These are phyloP conservation scores for Boletus reticulatus DNA, from an alignment of 768 basidiomycete species.

Conservation along the genomic window DNA sequence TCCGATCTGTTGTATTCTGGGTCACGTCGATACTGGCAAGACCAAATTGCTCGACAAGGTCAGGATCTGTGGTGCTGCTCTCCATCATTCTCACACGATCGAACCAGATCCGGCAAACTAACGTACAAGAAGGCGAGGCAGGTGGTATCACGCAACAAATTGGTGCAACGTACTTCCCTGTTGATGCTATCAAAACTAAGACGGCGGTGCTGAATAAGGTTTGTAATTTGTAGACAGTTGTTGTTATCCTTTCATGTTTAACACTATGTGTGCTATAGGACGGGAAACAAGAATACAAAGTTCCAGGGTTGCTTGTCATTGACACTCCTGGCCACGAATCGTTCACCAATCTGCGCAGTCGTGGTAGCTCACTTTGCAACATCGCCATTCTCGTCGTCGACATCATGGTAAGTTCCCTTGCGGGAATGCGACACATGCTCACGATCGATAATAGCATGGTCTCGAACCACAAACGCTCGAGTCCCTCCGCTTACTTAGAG, in stretches of 20 bases:
- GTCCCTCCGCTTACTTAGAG: constrained; percentile 86
- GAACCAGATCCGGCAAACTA: constrained; percentile 94
- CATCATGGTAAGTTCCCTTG: constrained; percentile 71
- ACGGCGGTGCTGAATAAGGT: constrained; percentile 92
- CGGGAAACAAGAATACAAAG: constrained; percentile 86
- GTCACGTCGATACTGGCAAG: constrained; percentile 99
- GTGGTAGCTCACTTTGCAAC: constrained; percentile 96
- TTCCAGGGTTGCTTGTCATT: constrained; percentile 93
- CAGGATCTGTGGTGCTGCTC: constrained; percentile 14
- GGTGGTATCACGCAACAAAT: constrained; percentile 99
- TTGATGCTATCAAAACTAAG: constrained; percentile 90
- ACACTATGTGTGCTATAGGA: constrained; percentile 44
- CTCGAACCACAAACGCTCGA: constrained; percentile 98
- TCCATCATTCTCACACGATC: constrained; percentile 1
- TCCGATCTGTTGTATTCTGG: constrained; percentile 98
- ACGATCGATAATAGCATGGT: constrained; percentile 64
- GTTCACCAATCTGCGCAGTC: constrained; percentile 93
- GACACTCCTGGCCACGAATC: constrained; percentile 99
- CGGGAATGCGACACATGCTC: not conserved
- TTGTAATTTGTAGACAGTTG: constrained; percentile 10
- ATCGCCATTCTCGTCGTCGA: constrained; percentile 99
- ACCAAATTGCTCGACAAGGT: constrained; percentile 98
- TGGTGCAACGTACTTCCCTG: constrained; percentile 98
- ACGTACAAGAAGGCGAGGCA: constrained; percentile 98
- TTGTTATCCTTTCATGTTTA: constrained; percentile 1